Evolutionary conservation across 1,284 basidiomycete species (phyloP), one percentile per base, ranked within the genome.

Genomic region (Apiotrichum laibachii): DNA sequence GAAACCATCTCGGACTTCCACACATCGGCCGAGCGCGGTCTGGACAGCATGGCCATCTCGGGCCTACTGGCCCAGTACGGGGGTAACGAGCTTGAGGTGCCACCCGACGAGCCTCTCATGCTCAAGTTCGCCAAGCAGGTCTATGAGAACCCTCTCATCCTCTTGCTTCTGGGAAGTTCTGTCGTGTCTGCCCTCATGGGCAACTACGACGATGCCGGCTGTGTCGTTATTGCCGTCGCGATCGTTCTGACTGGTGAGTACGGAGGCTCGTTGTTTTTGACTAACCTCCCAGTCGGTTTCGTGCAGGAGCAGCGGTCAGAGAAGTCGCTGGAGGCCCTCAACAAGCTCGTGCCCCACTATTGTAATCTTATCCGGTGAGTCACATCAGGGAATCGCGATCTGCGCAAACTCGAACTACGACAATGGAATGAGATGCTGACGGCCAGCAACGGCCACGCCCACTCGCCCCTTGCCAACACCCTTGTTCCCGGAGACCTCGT

Each of bases 341-440:
- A 93, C 81, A 96, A 95, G 78, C 88, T 96, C 43, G 93, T 96
- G 13, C 94, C 94, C 0, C 94, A 97, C 72, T 92, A 94, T 76
- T 96, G 92, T 73, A 90, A 96, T 73, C 85, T 97, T 56, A 82
- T 91, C 51, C 88, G 93, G 84, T 88, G 71, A 34, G 83, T 60
- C 2, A 64, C 42, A 37, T n/a, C 10, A 12, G 16, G 13, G 18
- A 12, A 19, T 31, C 26, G 26, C 26, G 26, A 7, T 31, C 3
- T 31, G 26, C 26, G 26, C 7, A 31, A n/a, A n/a, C 7, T 7
- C 26, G 26, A 4, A 31, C 26, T 31, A n/a, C n/a, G n/a, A n/a
- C 7, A 31, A 31, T 7, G 26, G 3, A 4, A 7, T 31, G 26
- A 3, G 4, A 3, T 4, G 26, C 26, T 31, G 26, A 31, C 26